Percentiles rank a stretch among this genome's conserved stretches.
Evolutionary conservation across 768 basidiomycete genomes (phyloP).

Genomic region (Hericium coralloides): DNA sequence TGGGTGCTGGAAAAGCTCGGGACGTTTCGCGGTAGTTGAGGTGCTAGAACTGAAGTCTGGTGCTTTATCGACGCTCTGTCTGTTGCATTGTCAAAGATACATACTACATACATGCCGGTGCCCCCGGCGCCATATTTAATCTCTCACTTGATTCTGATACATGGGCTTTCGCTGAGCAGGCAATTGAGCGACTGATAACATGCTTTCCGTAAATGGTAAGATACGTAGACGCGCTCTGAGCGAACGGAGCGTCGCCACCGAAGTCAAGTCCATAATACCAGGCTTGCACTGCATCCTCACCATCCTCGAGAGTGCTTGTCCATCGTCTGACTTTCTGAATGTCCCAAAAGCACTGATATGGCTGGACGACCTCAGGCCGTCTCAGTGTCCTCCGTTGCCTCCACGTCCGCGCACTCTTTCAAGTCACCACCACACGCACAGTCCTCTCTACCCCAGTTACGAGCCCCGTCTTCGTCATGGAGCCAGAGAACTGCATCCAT

Average conservation of each 20-base stretch:
- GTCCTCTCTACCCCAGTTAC: slow-evolving; percentile 4
- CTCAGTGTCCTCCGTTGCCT: slow-evolving; percentile 22
- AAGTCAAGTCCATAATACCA: too few species aligned
- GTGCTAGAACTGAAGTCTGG: background rate
- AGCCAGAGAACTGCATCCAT: slow-evolving; percentile 5
- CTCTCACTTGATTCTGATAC: background rate
- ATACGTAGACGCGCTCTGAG: background rate
- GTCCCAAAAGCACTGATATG: slow-evolving; percentile 19
- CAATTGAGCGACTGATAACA: background rate
- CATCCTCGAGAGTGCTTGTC: too few species aligned
- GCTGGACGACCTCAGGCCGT: slow-evolving; percentile 29
- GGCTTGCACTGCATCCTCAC: too few species aligned
- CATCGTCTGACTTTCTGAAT: background rate
- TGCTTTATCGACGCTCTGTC: background rate
- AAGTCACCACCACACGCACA: background rate
- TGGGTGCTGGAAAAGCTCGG: background rate
- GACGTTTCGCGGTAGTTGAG: background rate
- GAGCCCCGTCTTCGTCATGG: slow-evolving; percentile 11
- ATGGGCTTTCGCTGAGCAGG: background rate
- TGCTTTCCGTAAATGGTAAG: background rate
- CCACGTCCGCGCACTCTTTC: slow-evolving; percentile 7
- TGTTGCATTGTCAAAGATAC: background rate
- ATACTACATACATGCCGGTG: slow-evolving; percentile 2
- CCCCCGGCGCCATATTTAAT: background rate
- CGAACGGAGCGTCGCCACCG: too few species aligned